Percentiles rank a stretch among this genome's conserved stretches.
phyloP scores from a whole-genome alignment of 345 rosid species.

The Tarenaya hassleriana region DNA sequence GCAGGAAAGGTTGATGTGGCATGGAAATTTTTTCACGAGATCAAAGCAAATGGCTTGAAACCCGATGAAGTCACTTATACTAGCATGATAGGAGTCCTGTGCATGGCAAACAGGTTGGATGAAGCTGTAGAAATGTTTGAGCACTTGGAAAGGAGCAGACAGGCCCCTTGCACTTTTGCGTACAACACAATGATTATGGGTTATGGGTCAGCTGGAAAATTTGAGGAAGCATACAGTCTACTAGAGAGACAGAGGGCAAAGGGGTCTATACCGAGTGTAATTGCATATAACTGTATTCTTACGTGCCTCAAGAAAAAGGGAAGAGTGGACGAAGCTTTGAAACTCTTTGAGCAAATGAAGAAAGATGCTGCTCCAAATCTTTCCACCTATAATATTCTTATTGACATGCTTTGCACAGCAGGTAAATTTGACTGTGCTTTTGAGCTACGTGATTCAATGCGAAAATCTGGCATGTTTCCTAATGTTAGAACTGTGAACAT shows the following conservation, averaged over 20 bases:
- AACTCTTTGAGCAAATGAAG: slow-evolving; percentile 74
- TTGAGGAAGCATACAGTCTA: slow-evolving; percentile 68
- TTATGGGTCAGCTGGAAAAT: slow-evolving; percentile 78
- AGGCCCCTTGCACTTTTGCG: slow-evolving; percentile 85
- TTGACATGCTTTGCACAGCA: slow-evolving; percentile 76
- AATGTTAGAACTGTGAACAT: slow-evolving; percentile 79
- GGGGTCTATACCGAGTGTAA: slow-evolving; percentile 82
- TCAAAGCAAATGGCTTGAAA: slow-evolving; percentile 52
- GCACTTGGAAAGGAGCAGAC: slow-evolving; percentile 55
- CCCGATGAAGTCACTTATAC: slow-evolving; percentile 95
- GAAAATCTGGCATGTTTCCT: slow-evolving; percentile 75
- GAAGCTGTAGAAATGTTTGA: slow-evolving; percentile 88
- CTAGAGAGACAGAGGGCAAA: slow-evolving; percentile 80
- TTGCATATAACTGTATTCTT: slow-evolving; percentile 85
- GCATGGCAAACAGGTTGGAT: slow-evolving; percentile 66
- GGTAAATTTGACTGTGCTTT: slow-evolving; percentile 64
- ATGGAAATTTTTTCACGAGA: slow-evolving; percentile 96
- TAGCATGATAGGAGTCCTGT: slow-evolving; percentile 84
- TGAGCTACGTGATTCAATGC: slow-evolving; percentile 72
- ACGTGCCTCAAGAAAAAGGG: slow-evolving; percentile 81
- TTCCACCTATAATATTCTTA: slow-evolving; percentile 66
- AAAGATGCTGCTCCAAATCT: slow-evolving; percentile 75
- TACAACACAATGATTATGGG: slow-evolving; percentile 98
- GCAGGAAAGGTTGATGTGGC: slow-evolving; percentile 90
- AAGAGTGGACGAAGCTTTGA: slow-evolving; percentile 56